Percentiles rank a stretch among this genome's conserved stretches.
phyloP scores from a whole-genome alignment of 257 asterid species.

The Jaltomata sinuosa region DNA sequence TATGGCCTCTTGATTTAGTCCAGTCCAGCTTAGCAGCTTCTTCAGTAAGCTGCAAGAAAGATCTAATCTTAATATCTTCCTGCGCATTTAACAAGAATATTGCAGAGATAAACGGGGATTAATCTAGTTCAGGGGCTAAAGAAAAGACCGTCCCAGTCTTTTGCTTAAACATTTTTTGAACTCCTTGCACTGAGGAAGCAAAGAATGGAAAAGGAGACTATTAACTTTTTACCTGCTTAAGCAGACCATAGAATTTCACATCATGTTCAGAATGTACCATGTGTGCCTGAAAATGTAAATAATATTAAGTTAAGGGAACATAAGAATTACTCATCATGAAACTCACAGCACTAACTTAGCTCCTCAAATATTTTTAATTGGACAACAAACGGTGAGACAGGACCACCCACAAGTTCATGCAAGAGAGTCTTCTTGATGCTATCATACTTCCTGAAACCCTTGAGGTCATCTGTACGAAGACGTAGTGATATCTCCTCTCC shows the following conservation, averaged over 20 bases:
- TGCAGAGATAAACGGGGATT: background rate
- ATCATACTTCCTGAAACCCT: constrained; percentile 85
- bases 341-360: background rate
- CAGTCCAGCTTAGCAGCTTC: constrained; percentile 85
- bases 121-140: background rate
- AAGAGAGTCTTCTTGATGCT: constrained; percentile 83
- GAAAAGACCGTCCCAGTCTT: background rate
- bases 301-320: background rate
- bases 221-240: constrained; percentile 48
- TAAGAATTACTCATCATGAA: background rate
- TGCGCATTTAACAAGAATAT: background rate
- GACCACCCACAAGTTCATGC: constrained; percentile 69
- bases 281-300: constrained; percentile 55
- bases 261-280: constrained; percentile 91
- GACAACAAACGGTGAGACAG: background rate
- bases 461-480: constrained; percentile 91
- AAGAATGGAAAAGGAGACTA: background rate
- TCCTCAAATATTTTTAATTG: background rate
- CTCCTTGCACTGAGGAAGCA: background rate
- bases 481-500: constrained; percentile 97
- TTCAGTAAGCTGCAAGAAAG: constrained; percentile 55
- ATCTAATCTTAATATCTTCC: background rate
- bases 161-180: background rate
- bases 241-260: constrained; percentile 60
- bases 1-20: constrained; percentile 75